Evolutionary conservation across 306 rosid genomes (phyloP), one percentile per base, ranked within the genome.

Genomic region (Quercus gilva): DNA sequence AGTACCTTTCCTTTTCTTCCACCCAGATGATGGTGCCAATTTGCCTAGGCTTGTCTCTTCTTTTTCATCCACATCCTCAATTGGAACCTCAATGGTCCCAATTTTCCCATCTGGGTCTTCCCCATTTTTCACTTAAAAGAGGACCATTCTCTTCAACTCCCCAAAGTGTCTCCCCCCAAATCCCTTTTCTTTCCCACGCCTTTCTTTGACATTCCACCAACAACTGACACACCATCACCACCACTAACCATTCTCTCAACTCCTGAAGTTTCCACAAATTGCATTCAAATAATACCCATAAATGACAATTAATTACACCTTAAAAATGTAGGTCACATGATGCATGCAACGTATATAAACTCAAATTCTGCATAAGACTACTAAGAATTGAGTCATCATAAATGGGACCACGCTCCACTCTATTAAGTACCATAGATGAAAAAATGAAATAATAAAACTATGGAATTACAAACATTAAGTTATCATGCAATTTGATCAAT

Each of bases 1-100:
- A 14, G 73, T 60, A 60, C 68, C 63, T 85, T 84, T 85, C 83
- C 74, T 83, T 85, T 85, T 89, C 80, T 83, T 87, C 61, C 45
- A 29, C 69, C 78, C 49, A 29, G 77, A 78, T 29, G 76, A 77
- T 37, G 76, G 49, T 70, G 70, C 81, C 57, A 74, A 51, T 73
- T 86, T 77, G 76, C 29, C 83, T n/a, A 70, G 6, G 25, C 25
- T 56, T 4, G 76, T 43, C 73, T 55, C 77, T 81, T 80, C 87
- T 55, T 29, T 29, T 29, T 64, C 76, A 31, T 76, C 35, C 33
- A 29, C 43, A 68, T 81, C 93, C 4, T 19, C 82, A 71, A 84
- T 74, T 0, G 89, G 80, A 69, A 80, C 92, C 74, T 81, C 91
- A 49, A 25, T 10, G 7, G 82, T 76, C 74, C 57, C 85, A 68